phyloP scores from a whole-genome alignment of 805 yeast genomes.

The Metahyphopichia silvanorum region DNA sequence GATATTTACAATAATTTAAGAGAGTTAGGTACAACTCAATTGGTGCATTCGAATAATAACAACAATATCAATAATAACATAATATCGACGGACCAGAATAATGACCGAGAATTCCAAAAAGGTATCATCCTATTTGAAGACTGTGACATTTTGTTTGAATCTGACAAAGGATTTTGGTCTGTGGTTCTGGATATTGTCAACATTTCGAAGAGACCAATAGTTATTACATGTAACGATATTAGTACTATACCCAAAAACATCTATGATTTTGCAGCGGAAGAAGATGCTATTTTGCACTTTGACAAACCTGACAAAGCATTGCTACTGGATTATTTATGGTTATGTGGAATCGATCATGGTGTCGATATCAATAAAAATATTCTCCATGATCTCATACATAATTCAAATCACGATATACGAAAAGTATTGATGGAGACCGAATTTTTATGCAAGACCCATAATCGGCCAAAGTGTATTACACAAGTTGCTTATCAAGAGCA shows the following conservation, averaged over 20 bases:
- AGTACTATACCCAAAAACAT: conserved; percentile 47
- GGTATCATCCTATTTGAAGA: conserved; percentile 83
- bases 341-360: conserved; percentile 34
- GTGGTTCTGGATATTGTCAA: conserved; percentile 60
- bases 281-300: conserved; percentile 36
- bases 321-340: conserved; percentile 37
- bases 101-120: conserved; percentile 37
- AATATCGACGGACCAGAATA: no score
- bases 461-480: neutral
- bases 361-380: conserved; percentile 26
- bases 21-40: conserved; percentile 81
- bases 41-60: conserved; percentile 51
- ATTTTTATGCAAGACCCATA: conserved; percentile 22
- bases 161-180: conserved; percentile 79
- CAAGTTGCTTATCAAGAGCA: neutral
- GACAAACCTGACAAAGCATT: conserved; percentile 6
- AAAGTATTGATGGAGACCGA: conserved; percentile 46
- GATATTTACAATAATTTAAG: conserved; percentile 62
- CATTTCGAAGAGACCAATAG: conserved; percentile 65
- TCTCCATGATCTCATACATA: conserved; percentile 22
- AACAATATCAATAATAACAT: conserved; percentile 10
- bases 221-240: conserved; percentile 58
- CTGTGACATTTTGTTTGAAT: conserved; percentile 74
- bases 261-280: conserved; percentile 42
- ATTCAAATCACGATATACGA: conserved; percentile 41